phyloP scores from a whole-genome alignment of 2,329 filamentous ascomycete species.

The Neodidymelliopsis sp. region DNA sequence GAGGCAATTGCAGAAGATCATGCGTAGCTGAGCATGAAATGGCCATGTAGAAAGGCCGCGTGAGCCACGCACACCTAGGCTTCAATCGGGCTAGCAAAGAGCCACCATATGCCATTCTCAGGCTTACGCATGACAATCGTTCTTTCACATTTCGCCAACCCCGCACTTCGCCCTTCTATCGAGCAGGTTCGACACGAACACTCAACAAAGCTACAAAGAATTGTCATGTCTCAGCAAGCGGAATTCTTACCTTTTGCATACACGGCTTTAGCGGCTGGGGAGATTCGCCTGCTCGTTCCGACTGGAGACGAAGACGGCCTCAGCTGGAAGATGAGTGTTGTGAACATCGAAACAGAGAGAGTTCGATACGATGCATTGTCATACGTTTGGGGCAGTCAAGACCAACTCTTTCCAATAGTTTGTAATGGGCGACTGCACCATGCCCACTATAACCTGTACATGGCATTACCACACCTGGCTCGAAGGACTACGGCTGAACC shows the following conservation, averaged over 20 bases:
- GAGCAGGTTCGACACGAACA: no score
- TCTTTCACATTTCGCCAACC: no score
- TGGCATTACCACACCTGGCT: not conserved
- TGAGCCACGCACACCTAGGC: no score
- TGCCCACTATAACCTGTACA: not conserved
- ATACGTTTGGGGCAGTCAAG: not conserved
- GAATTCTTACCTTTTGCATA: not conserved
- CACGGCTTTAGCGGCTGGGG: not conserved
- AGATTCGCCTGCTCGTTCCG: slow-evolving; percentile 1
- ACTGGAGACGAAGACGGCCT: not conserved
- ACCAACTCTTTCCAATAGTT: not conserved
- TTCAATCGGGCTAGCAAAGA: no score
- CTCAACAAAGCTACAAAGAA: no score
- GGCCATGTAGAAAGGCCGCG: no score
- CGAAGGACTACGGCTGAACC: not conserved
- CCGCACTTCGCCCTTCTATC: no score
- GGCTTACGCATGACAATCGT: no score
- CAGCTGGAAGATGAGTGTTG: not conserved
- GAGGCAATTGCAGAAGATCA: slow-evolving; percentile 5
- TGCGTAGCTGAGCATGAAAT: no score
- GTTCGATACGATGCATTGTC: not conserved
- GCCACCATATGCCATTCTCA: no score
- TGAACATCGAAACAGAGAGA: not conserved
- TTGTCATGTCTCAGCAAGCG: no score
- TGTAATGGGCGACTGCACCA: not conserved